These are phyloP conservation scores for Russula earlei DNA, from an alignment of 768 basidiomycete species.

Conservation along the genomic window DNA sequence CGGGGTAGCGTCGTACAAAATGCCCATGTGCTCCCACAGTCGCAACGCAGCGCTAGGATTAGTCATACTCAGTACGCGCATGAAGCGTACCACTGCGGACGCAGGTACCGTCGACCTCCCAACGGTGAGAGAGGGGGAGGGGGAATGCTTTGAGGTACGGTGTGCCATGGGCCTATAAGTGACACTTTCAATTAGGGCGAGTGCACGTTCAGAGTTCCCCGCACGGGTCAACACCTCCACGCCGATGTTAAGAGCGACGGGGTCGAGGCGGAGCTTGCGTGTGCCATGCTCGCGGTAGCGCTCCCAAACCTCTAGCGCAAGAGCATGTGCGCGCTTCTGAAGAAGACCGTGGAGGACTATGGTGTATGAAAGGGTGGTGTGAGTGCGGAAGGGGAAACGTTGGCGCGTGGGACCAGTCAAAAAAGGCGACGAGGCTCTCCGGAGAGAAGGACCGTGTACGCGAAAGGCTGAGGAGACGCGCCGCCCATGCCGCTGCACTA, in stretches of 20 bases:
- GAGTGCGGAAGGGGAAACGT: constrained; percentile 30
- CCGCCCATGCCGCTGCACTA: constrained; percentile 3
- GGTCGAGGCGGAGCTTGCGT: constrained; percentile 32
- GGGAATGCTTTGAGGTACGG: neutral
- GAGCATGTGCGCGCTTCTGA: constrained; percentile 30
- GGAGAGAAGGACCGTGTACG: constrained; percentile 18
- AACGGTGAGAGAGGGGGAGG: too few species aligned
- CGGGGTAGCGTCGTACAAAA: constrained; percentile 48
- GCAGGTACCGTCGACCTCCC: neutral
- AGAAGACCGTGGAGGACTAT: constrained; percentile 46
- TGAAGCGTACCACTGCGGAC: constrained; percentile 28
- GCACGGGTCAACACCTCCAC: constrained; percentile 39
- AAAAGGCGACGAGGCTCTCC: constrained; percentile 30
- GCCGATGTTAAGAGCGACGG: constrained; percentile 40
- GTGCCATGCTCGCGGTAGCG: constrained; percentile 1
- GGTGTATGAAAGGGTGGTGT: constrained; percentile 39
- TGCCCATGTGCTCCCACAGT: constrained; percentile 58
- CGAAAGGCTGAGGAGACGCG: constrained; percentile 11
- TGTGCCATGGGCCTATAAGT: constrained; percentile 21
- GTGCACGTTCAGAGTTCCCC: constrained; percentile 38
- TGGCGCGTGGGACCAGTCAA: constrained; percentile 27
- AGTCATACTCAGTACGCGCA: constrained; percentile 39
- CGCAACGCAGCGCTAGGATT: constrained; percentile 51
- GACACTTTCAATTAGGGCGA: constrained; percentile 36
- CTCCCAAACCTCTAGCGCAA: constrained; percentile 31